A percentile compares a stretch with the other conserved stretches of the same genome.
Conservation (phyloP, 73 alveolate species). For the Tetrahymena thermophila region DNA sequence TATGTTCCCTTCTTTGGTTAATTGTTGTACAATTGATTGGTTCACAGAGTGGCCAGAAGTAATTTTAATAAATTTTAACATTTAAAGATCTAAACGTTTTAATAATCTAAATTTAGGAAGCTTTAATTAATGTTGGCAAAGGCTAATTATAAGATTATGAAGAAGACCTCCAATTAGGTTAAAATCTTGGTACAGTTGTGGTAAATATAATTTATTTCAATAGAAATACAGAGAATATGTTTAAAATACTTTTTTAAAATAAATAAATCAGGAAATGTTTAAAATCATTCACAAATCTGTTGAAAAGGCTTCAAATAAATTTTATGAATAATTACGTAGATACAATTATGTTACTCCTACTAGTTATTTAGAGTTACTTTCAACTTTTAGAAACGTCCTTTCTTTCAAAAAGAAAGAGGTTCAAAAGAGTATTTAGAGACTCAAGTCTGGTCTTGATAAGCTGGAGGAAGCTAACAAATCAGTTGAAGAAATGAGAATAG, state of each 20-base stretch:
- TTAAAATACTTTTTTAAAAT: too few species aligned
- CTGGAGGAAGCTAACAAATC: conserved; percentile 90
- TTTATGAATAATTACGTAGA: conserved; percentile 46
- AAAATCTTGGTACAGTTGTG: background rate
- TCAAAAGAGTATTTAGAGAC: conserved; percentile 70
- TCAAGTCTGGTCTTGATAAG: conserved; percentile 85
- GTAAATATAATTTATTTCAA: background rate
- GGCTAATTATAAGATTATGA: conserved; percentile 46
- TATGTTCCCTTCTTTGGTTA: conserved; percentile 99
- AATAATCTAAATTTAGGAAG: conserved; percentile 38
- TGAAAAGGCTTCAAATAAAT: conserved; percentile 26
- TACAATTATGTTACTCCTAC: conserved; percentile 89
- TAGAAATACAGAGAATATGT: too few species aligned
- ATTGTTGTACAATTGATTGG: conserved; percentile 95
- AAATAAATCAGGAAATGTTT: conserved; percentile 39
- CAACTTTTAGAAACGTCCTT: conserved; percentile 80
- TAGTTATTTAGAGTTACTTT: conserved; percentile 79
- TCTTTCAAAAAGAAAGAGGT: conserved; percentile 81
- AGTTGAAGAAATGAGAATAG: conserved; percentile 77
- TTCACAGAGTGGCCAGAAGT: conserved; percentile 91
- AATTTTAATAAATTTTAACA: background rate
- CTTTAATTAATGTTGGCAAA: conserved; percentile 84
- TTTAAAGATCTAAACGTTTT: background rate
- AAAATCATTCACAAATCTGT: conserved; percentile 63
- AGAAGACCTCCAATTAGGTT: conserved; percentile 26